Evolutionary conservation across 176 grass and related monocot species (phyloP), one percentile per base, ranked within the genome.

Genomic region (Cenchrus fungigraminus): DNA sequence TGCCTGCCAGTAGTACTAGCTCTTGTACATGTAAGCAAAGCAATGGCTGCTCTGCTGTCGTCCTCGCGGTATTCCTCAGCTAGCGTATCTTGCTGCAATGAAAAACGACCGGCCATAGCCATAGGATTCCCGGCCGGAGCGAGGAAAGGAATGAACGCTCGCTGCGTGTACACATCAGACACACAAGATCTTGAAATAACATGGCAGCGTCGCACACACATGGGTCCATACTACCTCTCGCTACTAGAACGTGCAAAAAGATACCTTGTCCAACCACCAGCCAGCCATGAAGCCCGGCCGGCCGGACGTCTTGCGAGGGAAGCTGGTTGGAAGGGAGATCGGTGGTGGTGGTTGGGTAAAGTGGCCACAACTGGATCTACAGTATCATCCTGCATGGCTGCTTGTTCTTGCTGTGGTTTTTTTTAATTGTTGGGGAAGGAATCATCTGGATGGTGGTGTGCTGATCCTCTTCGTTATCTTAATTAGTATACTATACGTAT

Each of bases 291-390:
- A 16, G 77, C 9, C 62, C 59, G n/a, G 7, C 55, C 17, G 16
- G 3, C 17, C 8, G 58, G 58, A 20, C 59, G 63, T 68, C 71
- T 52, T 87, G 62, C 59, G 61, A 74, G 34, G 85, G 85, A 87
- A 81, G 85, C 56, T 73, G 84, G 84, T 71, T 85, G 65, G 63
- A 51, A 73, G 67, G n/a, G 12, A 49, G 56, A 57, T 49, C 2
- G 31, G 5, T 17, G 85, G 42, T 25, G 12, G 71, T 79, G 19
- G 86, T 74, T 80, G 82, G 83, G 73, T 60, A 86, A 82, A 86
- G 83, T 55, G 55, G 65, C 37, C 56, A 64, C 65, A 67, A 14
- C 52, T 55, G 83, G 79, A 82, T 82, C 79, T 82, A 49, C 79
- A 46, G 65, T 17, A 22, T 69, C 37, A 15, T 49, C 8, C 42